phyloP scores from a whole-genome alignment of 805 yeast genomes.

The Danielia reshetovae region DNA sequence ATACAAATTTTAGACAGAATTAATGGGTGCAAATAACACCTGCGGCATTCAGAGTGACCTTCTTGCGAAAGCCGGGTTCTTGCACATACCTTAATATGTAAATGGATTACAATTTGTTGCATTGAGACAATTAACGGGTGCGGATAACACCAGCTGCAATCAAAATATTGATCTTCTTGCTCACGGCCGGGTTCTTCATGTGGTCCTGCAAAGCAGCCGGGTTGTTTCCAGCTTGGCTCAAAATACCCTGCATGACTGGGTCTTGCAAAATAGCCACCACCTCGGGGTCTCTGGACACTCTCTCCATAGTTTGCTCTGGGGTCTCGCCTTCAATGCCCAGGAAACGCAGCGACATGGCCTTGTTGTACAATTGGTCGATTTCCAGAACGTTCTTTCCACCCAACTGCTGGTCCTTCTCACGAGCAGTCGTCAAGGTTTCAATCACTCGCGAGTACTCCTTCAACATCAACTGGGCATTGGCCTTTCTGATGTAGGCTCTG shows the following conservation, averaged over 20 bases:
- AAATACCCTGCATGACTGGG: constrained; percentile 93
- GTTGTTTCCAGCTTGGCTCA: constrained; percentile 88
- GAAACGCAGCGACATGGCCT: constrained; percentile 78
- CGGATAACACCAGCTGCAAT: constrained; percentile 97
- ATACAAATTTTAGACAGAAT: no score
- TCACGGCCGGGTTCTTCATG: constrained; percentile 93
- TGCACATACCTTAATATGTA: constrained; percentile 55
- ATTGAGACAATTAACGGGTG: constrained; percentile 49
- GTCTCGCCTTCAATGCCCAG: constrained; percentile 83
- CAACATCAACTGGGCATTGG: constrained; percentile 88
- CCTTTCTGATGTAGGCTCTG: constrained; percentile 96
- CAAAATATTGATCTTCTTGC: constrained; percentile 80
- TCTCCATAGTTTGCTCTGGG: constrained; percentile 88
- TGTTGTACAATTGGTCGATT: constrained; percentile 75
- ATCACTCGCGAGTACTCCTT: constrained; percentile 79
- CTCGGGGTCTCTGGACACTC: constrained; percentile 93
- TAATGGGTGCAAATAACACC: constrained; percentile 78
- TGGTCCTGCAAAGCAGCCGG: constrained; percentile 98
- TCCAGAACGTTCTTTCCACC: constrained; percentile 59
- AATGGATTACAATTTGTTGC: neutral
- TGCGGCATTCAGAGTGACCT: constrained; percentile 90
- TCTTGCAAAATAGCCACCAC: constrained; percentile 84
- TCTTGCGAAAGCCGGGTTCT: constrained; percentile 87
- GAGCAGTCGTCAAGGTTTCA: constrained; percentile 77
- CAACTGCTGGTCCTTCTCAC: constrained; percentile 64